Evolutionary conservation across 805 yeast genomes (phyloP).

Genomic region (Wickerhamomyces sydowiorum): DNA sequence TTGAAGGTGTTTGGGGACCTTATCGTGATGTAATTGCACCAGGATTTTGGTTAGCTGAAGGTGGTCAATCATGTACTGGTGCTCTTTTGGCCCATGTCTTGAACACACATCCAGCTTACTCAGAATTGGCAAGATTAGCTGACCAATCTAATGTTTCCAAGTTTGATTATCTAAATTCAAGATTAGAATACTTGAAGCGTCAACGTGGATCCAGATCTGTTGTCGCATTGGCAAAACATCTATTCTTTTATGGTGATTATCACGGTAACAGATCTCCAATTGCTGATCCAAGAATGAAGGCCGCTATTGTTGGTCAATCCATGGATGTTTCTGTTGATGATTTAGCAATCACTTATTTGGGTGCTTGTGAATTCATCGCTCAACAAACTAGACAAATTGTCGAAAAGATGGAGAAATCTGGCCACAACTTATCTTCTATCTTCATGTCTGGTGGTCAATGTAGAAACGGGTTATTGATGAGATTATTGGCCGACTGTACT

Average conservation of each 20-base stretch:
- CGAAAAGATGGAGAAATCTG: slow-evolving; percentile 73
- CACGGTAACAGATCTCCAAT: slow-evolving; percentile 98
- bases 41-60: slow-evolving; percentile 93
- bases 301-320: slow-evolving; percentile 85
- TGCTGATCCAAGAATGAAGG: slow-evolving; percentile 91
- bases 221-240: slow-evolving; percentile 73
- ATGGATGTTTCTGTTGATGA: slow-evolving; percentile 87
- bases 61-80: slow-evolving; percentile 98
- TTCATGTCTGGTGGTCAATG: slow-evolving; percentile 97
- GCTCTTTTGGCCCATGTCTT: slow-evolving; percentile 86
- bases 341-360: slow-evolving; percentile 80
- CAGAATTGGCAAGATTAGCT: slow-evolving; percentile 62
- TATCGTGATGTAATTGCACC: slow-evolving; percentile 90
- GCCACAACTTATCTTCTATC: slow-evolving; percentile 70
- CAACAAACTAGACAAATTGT: slow-evolving; percentile 96
- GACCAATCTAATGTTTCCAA: slow-evolving; percentile 65
- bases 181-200: slow-evolving; percentile 59
- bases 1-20: slow-evolving; percentile 98
- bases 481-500: slow-evolving; percentile 88
- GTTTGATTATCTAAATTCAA: slow-evolving; percentile 77
- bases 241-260: slow-evolving; percentile 92
- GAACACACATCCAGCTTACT: slow-evolving; percentile 82
- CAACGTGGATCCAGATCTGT: slow-evolving; percentile 62
- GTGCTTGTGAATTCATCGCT: slow-evolving; percentile 95
- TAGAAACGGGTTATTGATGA: slow-evolving; percentile 82